These are phyloP conservation scores for Blepharisma stoltei DNA, from an alignment of 73 alveolate genomes.

Conservation along the genomic window DNA sequence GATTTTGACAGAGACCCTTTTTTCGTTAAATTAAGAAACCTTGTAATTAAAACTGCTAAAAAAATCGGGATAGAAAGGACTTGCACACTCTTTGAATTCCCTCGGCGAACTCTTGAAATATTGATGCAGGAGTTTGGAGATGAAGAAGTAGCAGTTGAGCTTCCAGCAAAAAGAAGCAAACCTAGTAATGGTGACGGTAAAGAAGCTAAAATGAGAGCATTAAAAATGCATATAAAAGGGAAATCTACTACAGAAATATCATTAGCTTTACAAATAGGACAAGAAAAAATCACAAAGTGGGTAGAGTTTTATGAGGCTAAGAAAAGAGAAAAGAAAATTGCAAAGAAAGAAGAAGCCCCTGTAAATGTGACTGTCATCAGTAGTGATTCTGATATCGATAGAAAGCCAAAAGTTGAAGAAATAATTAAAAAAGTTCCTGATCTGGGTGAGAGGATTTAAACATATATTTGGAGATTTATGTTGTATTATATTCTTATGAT, in stretches of 20 bases:
- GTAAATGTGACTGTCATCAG: no score
- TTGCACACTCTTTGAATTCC: not conserved
- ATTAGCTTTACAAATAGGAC: not conserved
- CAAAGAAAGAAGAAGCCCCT: no score
- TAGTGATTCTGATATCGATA: no score
- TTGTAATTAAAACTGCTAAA: not conserved
- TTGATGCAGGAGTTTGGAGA: not conserved
- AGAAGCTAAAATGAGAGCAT: not conserved
- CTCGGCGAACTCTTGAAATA: not conserved
- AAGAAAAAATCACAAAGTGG: not conserved
- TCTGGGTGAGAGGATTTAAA: no score
- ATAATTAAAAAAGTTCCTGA: no score
- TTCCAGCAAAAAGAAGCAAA: no score
- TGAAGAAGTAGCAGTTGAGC: not conserved
- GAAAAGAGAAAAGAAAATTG: no score
- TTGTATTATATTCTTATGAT: no score
- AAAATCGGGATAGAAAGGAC: not conserved
- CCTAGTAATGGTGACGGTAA: not conserved
- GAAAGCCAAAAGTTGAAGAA: no score
- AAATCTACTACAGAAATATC: not conserved
- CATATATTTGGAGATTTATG: no score
- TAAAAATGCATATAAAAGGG: not conserved
- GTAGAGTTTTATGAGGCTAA: not conserved
- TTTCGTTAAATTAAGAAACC: slow-evolving; percentile 5
- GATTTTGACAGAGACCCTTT: not conserved